Evolutionary conservation across 768 basidiomycete species (phyloP).

Genomic region (Kwoniella newhampshirensis): DNA sequence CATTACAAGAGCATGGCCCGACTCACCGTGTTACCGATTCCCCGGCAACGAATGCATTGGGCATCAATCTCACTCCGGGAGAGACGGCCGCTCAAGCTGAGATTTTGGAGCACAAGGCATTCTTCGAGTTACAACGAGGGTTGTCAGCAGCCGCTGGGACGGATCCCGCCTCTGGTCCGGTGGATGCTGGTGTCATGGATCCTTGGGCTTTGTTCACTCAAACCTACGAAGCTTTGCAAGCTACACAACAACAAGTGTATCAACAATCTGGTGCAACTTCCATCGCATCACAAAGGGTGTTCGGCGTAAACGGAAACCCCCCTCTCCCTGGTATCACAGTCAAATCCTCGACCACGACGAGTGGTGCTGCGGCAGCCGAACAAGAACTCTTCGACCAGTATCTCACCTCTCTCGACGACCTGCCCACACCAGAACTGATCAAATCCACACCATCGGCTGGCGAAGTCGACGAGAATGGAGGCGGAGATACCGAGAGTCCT

Average conservation of each 20-base stretch:
- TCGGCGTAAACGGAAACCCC: not conserved
- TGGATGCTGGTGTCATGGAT: slow-evolving; percentile 4
- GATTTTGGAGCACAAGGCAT: slow-evolving; percentile 9
- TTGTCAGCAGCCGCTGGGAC: slow-evolving; percentile 11
- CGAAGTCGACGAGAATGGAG: not conserved
- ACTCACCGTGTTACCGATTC: too few relatives aligned
- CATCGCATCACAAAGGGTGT: not conserved
- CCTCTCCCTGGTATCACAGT: not conserved
- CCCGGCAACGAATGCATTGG: slow-evolving; percentile 22
- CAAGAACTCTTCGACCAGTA: slow-evolving; percentile 36
- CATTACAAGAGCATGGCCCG: too few relatives aligned
- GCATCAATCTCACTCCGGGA: slow-evolving; percentile 15
- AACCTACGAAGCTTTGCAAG: slow-evolving; percentile 15
- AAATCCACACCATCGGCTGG: not conserved
- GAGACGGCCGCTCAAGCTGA: slow-evolving; percentile 10
- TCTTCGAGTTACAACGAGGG: slow-evolving; percentile 14
- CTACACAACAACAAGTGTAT: slow-evolving; percentile 1
- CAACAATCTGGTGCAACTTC: too few relatives aligned
- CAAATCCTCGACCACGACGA: not conserved
- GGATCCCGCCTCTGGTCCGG: not conserved
- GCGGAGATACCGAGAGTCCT: slow-evolving; percentile 22
- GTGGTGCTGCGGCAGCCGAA: slow-evolving; percentile 12
- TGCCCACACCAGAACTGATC: slow-evolving; percentile 37
- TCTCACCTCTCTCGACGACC: slow-evolving; percentile 22
- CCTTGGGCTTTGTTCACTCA: slow-evolving; percentile 15